Evolutionary conservation across 352 stramenopile genomes (phyloP).

Genomic region (Pythium grandisporangium): DNA sequence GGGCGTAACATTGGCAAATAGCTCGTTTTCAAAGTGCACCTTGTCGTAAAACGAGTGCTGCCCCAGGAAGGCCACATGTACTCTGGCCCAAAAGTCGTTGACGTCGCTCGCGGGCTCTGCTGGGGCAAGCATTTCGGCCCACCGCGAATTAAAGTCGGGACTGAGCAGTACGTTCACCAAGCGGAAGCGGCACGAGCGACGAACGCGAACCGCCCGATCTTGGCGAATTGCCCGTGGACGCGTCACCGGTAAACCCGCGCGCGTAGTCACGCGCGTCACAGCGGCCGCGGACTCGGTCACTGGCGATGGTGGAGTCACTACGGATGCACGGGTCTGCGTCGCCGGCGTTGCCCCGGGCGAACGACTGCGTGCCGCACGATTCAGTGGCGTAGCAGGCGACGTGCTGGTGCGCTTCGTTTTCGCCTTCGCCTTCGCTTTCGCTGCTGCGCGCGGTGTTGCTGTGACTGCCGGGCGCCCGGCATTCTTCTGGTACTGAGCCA

Average conservation of each 20-base stretch:
- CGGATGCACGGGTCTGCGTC: background rate
- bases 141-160: slow-evolving; percentile 39
- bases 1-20: slow-evolving; percentile 44
- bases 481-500: slow-evolving; percentile 8
- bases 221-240: no score
- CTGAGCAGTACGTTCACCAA: slow-evolving; percentile 62
- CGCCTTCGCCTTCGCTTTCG: no score
- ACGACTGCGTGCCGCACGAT: background rate
- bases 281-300: background rate
- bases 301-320: background rate
- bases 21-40: slow-evolving; percentile 52
- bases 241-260: no score
- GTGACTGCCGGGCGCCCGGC: background rate
- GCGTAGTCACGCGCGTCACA: no score
- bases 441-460: no score
- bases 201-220: no score
- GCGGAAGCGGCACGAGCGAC: slow-evolving; percentile 55
- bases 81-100: slow-evolving; percentile 45
- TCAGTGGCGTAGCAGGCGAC: no score
- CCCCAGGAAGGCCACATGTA: slow-evolving; percentile 42
- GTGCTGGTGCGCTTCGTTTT: no score
- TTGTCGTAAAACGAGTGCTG: slow-evolving; percentile 33
- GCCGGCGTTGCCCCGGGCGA: slow-evolving; percentile 2
- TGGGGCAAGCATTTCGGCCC: slow-evolving; percentile 29
- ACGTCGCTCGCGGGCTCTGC: slow-evolving; percentile 10